Base-by-base conservation (phyloP, 176 grass and related monocot species). In the Thalia dealbata region DNA sequence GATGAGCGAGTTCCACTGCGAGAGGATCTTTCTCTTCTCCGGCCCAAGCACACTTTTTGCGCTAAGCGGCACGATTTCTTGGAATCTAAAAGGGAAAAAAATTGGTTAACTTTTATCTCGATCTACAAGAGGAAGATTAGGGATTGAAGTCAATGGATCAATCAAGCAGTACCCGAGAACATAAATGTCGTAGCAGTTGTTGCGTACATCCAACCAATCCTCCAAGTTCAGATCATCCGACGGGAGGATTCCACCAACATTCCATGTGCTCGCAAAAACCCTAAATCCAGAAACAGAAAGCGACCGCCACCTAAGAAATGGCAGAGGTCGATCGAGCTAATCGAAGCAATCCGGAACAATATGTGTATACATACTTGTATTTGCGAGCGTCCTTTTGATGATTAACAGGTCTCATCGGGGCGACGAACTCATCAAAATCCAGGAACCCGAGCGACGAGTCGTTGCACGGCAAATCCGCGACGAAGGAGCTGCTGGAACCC, bases 331-430 rank as follows among this genome's bases (percentile, higher is more conserved):
- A 29, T 3, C 9, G 12, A 72, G 24, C 15, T 28, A 52, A n/a
- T n/a, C n/a, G n/a, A 13, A 13, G 45, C 28, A n/a, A n/a, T 52
- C 4, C 4, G 32, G 32, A 38, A 38, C 32, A 38, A 38, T 38
- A 38, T 38, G 32, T 38, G 32, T 38, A 56, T n/a, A 79, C 79
- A 12, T n/a, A 99, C 95, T 91, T 93, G 83, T 99, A 91, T 73
- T 81, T 86, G 52, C 81, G 67, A 24, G 66, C 83, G 66, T 86
- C 79, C 55, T 73, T 86, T 19, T 79, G 76, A 16, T 62, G 67
- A 73, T 74, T 70, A 52, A 76, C 50, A n/a, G 82, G 55, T 10
- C 63, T 78, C 64, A 88, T 82, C 21, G 78, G 78, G 69, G 84
- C 70, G 59, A 64, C 76, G 44, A 84, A 78, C 21, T 93, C 83